Base-by-base conservation (phyloP, 108 stramenopile species). In the Mayamaea pseudoterrestris region DNA sequence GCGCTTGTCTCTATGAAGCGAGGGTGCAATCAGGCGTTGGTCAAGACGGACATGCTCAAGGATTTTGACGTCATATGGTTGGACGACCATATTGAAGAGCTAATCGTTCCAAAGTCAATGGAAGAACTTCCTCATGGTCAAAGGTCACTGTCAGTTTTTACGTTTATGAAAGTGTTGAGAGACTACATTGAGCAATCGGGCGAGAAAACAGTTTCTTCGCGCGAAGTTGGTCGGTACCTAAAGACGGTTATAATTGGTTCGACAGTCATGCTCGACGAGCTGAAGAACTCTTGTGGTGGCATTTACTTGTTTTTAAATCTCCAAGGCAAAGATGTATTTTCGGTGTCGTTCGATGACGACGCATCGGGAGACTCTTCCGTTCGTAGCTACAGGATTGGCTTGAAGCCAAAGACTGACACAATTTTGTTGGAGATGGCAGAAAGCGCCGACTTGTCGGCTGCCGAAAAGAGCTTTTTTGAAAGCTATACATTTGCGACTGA, bases 1-100 rank as follows among this genome's bases (percentile, higher is more conserved):
- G 76, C 66, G 14, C 57, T 93, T 12, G 74, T 71, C 29, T 68
- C 65, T 30, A 77, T 78, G 71, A 50, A 65, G 58, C 34, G 50
- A 14, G 71, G 75, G 3, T 82, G 80, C 27, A 78, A 73, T 29
- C 58, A 63, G 20, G 76, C 72, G 5, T 55, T 89, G 20, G 66
- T 67, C 12, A 76, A 78, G 32, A 86, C 63, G 16, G 68, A 77
- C 22, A 73, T 78, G 34, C 61, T 83, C 21, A 73, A 71, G 55
- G 82, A 89, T 41, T 89, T 66, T 37, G 69, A 80, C 57, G 60
- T 74, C 11, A 59, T 83, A 18, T 89, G 75, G 76, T 47, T 83
- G 42, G 87, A 89, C 39, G 69, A 81, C 11, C 71, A 65, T 47
- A 39, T 84, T 25, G 73, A 81, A 43, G 53, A 79, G 52, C 50